Evolutionary conservation across 306 rosid species (phyloP).

Genomic region (Comarum palustre): DNA sequence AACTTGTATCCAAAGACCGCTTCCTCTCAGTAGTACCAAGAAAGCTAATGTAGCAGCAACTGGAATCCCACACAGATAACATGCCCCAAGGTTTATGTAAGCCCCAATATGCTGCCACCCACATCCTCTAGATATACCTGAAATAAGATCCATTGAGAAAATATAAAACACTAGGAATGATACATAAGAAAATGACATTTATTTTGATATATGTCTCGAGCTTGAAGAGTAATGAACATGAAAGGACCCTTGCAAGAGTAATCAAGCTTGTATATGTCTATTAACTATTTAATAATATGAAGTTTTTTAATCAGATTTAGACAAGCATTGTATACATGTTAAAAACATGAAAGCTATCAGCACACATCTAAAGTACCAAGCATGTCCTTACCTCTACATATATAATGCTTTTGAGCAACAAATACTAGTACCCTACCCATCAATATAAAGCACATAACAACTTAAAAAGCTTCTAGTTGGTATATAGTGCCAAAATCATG

Average conservation of each 20-base stretch:
- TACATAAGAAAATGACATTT: neutral
- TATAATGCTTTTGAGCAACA: no score
- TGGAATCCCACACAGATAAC: slow-evolving; percentile 73
- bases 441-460: no score
- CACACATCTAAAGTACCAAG: no score
- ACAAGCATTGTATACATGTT: no score
- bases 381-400: no score
- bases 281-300: no score
- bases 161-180: neutral
- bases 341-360: no score
- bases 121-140: slow-evolving; percentile 72
- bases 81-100: slow-evolving; percentile 63
- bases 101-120: slow-evolving; percentile 83
- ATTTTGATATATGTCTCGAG: neutral
- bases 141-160: neutral
- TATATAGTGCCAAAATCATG: neutral
- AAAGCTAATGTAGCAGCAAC: slow-evolving; percentile 50
- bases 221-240: slow-evolving; percentile 37
- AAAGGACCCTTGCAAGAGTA: slow-evolving; percentile 44
- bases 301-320: no score
- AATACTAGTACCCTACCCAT: no score
- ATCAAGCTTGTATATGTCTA: no score
- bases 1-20: slow-evolving; percentile 67
- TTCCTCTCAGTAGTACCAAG: slow-evolving; percentile 43
- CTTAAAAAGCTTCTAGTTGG: no score